Percentiles rank a stretch among this genome's conserved stretches.
phyloP scores from a whole-genome alignment of 2,329 filamentous ascomycete species.

The Alternaria ethzedia region DNA sequence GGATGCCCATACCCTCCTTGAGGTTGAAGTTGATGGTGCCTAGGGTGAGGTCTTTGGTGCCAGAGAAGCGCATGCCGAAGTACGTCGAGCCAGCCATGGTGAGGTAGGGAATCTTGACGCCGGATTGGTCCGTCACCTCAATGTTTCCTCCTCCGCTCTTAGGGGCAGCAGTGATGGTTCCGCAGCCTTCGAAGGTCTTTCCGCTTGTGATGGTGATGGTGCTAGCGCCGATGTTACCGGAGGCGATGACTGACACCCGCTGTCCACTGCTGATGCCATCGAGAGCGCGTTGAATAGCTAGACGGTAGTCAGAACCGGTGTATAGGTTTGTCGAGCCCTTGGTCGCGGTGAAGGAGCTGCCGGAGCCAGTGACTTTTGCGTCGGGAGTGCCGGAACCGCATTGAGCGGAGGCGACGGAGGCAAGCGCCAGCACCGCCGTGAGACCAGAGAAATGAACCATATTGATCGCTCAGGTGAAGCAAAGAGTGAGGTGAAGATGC shows the following conservation, averaged over 20 bases:
- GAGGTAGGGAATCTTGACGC: constrained; percentile 63
- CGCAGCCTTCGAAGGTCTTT: constrained; percentile 65
- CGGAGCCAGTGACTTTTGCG: constrained; percentile 57
- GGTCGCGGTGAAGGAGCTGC: constrained; percentile 55
- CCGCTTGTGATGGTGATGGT: constrained; percentile 60
- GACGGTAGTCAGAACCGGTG: constrained; percentile 60
- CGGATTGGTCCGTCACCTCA: constrained; percentile 57
- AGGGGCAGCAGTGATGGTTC: constrained; percentile 59
- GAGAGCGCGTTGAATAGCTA: constrained; percentile 62
- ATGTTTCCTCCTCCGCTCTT: constrained; percentile 60
- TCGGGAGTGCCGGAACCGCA: constrained; percentile 58
- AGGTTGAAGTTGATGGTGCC: constrained; percentile 64
- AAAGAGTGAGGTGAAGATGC: background rate
- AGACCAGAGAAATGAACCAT: constrained; percentile 50
- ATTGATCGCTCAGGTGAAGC: constrained; percentile 1
- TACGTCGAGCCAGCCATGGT: constrained; percentile 65
- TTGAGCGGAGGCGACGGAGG: constrained; percentile 49
- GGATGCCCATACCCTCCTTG: constrained; percentile 61
- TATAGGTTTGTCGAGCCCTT: constrained; percentile 57
- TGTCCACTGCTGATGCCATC: constrained; percentile 60
- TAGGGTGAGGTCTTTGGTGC: constrained; percentile 56
- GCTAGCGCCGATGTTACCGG: constrained; percentile 61
- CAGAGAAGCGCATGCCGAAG: constrained; percentile 64
- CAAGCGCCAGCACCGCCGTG: constrained; percentile 52
- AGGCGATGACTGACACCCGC: constrained; percentile 61